Base-by-base conservation (phyloP, 2,329 filamentous ascomycete species). In the Venturia carpophila region DNA sequence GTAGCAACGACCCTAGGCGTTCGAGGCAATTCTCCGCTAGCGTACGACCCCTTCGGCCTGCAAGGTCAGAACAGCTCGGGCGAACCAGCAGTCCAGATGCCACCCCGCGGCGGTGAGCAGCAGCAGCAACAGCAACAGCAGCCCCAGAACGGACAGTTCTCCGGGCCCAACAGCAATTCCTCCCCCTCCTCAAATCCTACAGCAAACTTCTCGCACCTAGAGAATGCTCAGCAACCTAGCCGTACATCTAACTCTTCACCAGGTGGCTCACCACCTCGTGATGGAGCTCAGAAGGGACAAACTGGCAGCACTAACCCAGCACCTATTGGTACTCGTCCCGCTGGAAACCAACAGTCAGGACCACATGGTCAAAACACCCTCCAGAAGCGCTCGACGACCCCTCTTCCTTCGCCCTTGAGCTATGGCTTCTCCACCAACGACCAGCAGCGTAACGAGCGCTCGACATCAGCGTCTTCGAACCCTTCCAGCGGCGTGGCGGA, bases 251-350 rank as follows among this genome's bases (percentile, higher is more conserved):
- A 87, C 69, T 96, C 93, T 0, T 96, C 93, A 30, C 91, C 92
- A 11, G 87, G 88, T 65, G 89, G 85, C 49, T 95, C 92, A 7
- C 90, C 92, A 52, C 90, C 91, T 64, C 52, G 52, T n/a, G 86
- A 87, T 55, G 79, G 83, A 83, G 86, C 39, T n/a, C 47, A 43
- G 43, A 58, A 58, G 34, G 47, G 52, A 7, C 52, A 58, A 37
- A n/a, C 47, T 68, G 82, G 86, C 63, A 82, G 86, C 45, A 78
- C 81, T 39, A 82, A 78, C 74, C 84, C 68, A 62, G 93, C 92
- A 27, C 93, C 94, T 21, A 97, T 97, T 70, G 94, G 94, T 68
- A 97, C 93, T 66, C 88, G 94, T 56, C 93, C 93, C 3, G 83
- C 84, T 21, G 64, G 24, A 42, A 58, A 37, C 30, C 43, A 64